These are phyloP conservation scores for Scheffersomyces insectosa DNA, from an alignment of 1,139 yeast genomes.

Conservation along the genomic window DNA sequence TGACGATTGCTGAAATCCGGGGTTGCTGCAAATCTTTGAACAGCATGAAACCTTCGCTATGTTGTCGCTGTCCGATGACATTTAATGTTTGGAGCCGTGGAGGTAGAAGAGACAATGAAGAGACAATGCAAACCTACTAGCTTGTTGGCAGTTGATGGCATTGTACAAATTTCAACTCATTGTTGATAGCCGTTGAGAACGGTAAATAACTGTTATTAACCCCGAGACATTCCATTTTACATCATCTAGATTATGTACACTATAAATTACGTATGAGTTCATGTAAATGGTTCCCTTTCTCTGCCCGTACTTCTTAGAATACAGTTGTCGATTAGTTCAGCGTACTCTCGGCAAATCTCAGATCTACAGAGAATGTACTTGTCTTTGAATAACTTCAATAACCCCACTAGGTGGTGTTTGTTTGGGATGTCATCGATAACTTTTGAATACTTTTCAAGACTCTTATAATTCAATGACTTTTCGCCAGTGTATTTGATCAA, in stretches of 20 bases:
- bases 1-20: not conserved
- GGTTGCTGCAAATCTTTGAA: not conserved
- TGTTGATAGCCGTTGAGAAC: not conserved
- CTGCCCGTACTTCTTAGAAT: slow-evolving; percentile 56
- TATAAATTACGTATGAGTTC: not conserved
- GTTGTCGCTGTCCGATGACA: not conserved
- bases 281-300: slow-evolving; percentile 7
- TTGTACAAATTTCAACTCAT: not conserved
- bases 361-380: slow-evolving; percentile 41
- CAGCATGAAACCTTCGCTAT: not conserved
- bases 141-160: too few species aligned
- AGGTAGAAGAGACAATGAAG: too few species aligned
- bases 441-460: not conserved
- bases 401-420: slow-evolving; percentile 50
- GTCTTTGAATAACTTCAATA: slow-evolving; percentile 40
- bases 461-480: not conserved
- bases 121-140: too few species aligned
- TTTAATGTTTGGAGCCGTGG: not conserved
- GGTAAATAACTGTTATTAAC: not conserved
- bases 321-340: slow-evolving; percentile 54
- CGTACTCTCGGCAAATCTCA: slow-evolving; percentile 57
- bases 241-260: not conserved
- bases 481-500: not conserved
- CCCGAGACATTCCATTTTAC: not conserved
- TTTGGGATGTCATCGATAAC: slow-evolving; percentile 23